Percentiles rank a stretch among this genome's conserved stretches.
phyloP scores from a whole-genome alignment of 2,329 filamentous ascomycete genomes.

The Hymenoscyphus scutula region DNA sequence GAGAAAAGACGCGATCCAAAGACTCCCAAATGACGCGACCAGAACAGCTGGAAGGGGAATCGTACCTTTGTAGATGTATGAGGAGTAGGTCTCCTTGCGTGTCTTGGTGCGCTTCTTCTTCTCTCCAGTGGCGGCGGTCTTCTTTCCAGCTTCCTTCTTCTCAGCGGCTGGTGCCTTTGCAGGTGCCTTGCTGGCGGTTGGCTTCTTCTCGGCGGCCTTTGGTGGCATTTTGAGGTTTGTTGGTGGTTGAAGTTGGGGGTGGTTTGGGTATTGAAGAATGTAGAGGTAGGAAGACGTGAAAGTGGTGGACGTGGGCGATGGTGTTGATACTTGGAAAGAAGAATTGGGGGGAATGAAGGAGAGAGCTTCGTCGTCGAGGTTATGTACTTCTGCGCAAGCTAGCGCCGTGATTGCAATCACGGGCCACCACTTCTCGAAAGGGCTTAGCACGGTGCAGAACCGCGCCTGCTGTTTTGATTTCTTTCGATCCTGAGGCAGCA shows the following conservation, averaged over 20 bases:
- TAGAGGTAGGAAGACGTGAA: slow-evolving; percentile 35
- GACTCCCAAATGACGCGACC: slow-evolving; percentile 26
- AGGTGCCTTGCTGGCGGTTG: slow-evolving; percentile 94
- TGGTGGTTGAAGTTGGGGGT: slow-evolving; percentile 20
- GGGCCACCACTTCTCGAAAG: slow-evolving; percentile 11
- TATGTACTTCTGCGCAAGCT: slow-evolving; percentile 17
- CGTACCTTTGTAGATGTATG: slow-evolving; percentile 99
- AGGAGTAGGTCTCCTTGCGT: slow-evolving; percentile 99
- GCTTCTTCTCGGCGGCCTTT: slow-evolving; percentile 92
- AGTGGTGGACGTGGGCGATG: slow-evolving; percentile 11
- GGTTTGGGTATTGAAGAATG: slow-evolving; percentile 30
- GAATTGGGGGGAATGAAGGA: slow-evolving; percentile 17
- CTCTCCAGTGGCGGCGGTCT: slow-evolving; percentile 92
- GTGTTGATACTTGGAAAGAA: slow-evolving; percentile 15
- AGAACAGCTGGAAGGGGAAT: slow-evolving; percentile 2
- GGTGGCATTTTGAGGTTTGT: slow-evolving; percentile 76
- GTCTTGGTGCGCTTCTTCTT: slow-evolving; percentile 99
- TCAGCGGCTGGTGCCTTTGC: slow-evolving; percentile 82
- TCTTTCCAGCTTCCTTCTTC: slow-evolving; percentile 99
- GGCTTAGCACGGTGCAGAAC: slow-evolving; percentile 4
- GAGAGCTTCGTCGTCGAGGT: slow-evolving; percentile 16
- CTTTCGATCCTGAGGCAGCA: neutral
- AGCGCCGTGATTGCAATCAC: slow-evolving; percentile 21
- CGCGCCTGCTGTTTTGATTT: slow-evolving; percentile 15
- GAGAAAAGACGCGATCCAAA: slow-evolving; percentile 22